These are phyloP conservation scores for Fallopia convolvulus DNA, from an alignment of 148 eudicot genomes.

Conservation along the genomic window DNA sequence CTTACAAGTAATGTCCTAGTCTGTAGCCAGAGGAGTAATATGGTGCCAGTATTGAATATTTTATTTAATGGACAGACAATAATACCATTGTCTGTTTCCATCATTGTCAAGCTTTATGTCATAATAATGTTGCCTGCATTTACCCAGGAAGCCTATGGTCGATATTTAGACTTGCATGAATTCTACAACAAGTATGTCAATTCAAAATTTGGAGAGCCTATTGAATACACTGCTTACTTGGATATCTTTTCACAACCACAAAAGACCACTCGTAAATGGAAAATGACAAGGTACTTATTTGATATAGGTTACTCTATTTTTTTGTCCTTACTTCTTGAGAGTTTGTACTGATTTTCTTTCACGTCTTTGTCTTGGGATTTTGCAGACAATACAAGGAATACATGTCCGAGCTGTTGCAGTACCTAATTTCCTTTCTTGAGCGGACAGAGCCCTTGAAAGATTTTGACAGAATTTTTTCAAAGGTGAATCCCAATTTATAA, in stretches of 20 bases:
- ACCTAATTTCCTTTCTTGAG: slow-evolving; percentile 69
- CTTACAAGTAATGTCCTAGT: background rate
- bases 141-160: slow-evolving; percentile 86
- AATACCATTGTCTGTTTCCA: background rate
- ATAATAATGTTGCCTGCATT: background rate
- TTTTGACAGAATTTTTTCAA: slow-evolving; percentile 82
- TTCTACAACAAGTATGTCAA: slow-evolving; percentile 76
- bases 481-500: slow-evolving; percentile 32
- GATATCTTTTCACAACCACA: slow-evolving; percentile 59
- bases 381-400: slow-evolving; percentile 83
- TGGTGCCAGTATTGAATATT: background rate
- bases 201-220: slow-evolving; percentile 78
- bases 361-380: slow-evolving; percentile 5
- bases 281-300: slow-evolving; percentile 50
- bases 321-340: background rate
- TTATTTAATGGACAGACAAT: background rate
- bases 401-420: slow-evolving; percentile 63
- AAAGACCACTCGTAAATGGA: slow-evolving; percentile 57
- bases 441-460: slow-evolving; percentile 93
- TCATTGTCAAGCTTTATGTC: background rate
- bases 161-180: slow-evolving; percentile 90
- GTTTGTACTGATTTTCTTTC: background rate
- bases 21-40: background rate
- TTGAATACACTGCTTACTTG: slow-evolving; percentile 76
- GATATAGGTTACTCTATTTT: background rate